Evolutionary conservation across 495 filamentous ascomycete genomes (phyloP).

Genomic region (Recurvomyces mirabilis): DNA sequence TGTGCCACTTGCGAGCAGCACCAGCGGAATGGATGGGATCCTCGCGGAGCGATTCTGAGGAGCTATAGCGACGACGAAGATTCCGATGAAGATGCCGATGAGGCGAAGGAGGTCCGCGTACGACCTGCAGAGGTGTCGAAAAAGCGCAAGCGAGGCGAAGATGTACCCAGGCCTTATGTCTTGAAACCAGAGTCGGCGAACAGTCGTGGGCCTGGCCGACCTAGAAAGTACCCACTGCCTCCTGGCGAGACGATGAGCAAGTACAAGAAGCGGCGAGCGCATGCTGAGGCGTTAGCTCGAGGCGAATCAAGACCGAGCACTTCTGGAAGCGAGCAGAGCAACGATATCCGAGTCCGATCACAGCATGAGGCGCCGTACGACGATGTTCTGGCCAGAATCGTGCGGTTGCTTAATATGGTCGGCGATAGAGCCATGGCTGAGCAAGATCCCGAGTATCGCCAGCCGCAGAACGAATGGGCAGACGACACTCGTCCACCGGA

Average conservation of each 20-base stretch:
- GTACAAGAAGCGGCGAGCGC: not conserved
- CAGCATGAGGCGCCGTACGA: no score
- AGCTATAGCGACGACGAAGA: conserved; percentile 20
- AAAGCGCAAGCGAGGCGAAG: conserved; percentile 1
- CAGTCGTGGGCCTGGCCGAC: conserved; percentile 2
- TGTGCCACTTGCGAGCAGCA: conserved; percentile 77
- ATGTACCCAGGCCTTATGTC: not conserved
- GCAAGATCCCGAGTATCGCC: not conserved
- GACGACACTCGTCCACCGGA: not conserved
- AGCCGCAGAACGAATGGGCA: not conserved
- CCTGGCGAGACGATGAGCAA: conserved; percentile 3
- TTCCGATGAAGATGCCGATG: conserved; percentile 15
- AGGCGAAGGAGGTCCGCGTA: not conserved
- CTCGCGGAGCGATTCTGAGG: conserved; percentile 13
- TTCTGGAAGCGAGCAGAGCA: no score
- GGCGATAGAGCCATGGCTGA: no score
- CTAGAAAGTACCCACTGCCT: conserved; percentile 5
- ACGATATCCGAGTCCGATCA: no score
- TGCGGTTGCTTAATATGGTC: no score
- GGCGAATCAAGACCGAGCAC: no score
- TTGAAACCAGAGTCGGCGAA: not conserved
- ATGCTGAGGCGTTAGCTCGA: not conserved
- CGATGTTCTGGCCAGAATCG: no score
- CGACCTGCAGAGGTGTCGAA: not conserved
- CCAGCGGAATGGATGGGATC: conserved; percentile 69